Base-by-base conservation (phyloP, 2,329 filamentous ascomycete genomes). In the Pseudocercospora eumusae region DNA sequence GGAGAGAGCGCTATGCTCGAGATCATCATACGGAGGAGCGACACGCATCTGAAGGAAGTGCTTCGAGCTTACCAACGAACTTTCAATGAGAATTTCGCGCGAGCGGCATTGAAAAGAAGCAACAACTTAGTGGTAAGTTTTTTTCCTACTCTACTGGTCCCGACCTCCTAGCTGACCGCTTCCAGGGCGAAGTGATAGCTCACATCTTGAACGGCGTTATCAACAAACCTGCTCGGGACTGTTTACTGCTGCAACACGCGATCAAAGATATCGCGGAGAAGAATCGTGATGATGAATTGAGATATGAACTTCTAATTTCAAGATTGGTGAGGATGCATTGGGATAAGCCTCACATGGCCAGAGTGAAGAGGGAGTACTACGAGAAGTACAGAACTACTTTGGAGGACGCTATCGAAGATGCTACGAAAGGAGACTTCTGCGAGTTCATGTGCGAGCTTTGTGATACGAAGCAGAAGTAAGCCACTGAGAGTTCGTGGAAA, bases 151-250 rank as follows among this genome's bases (percentile, higher is more conserved):
- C 36, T 23, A 42, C 63, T 63, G 64, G 64, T 65, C 42, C 31
- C 33, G 21, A 33, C 59, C 10, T 47, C 40, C 13, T 44, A 18
- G 21, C 6, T 11, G 28, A 18, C 27, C 4, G 9, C 11, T 6
- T 13, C 7, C 69, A 97, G 93, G 95, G 95, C 66, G 95, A 99
- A 79, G 87, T 96, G 20, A 86, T 98, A 40, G 91, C 92, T 0
- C 95, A 98, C 77, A 91, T 98, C 69, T 88, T 99, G 72, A 97
- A 98, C 78, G 95, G 95, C 71, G 88, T 96, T 61, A 96, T 98
- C 80, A 98, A 98, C 79, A 90, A 90, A 62, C 93, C 95, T 5
- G 92, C 96, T 65, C 91, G 95, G 59, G 95, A 98, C 75, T 92
- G 93, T 2, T 84, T 97, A 40, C 87, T 98, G 2, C 82, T 99